Conservation (phyloP, 345 rosid genomes). For the Clausena lansium region DNA sequence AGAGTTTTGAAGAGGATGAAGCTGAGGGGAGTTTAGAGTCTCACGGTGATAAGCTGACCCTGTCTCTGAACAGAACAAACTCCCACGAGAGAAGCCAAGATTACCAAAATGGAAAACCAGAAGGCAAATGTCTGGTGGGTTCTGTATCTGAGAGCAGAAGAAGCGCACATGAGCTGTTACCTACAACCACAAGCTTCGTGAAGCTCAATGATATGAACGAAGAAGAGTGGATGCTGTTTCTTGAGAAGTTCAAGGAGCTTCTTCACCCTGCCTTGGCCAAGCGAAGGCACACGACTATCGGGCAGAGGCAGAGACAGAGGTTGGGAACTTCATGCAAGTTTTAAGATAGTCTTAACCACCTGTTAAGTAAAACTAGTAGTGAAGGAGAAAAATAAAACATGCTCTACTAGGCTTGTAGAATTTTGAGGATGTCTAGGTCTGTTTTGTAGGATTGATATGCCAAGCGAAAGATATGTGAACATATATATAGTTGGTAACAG, state of each 20-base stretch:
- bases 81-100: conserved; percentile 22
- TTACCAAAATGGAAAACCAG: conserved; percentile 18
- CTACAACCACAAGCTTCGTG: conserved; percentile 42
- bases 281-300: conserved; percentile 33
- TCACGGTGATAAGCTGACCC: conserved; percentile 14
- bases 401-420: background rate
- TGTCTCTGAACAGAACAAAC: conserved; percentile 22
- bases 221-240: conserved; percentile 45
- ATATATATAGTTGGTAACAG: background rate
- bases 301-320: conserved; percentile 56
- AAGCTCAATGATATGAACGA: conserved; percentile 49
- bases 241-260: conserved; percentile 53
- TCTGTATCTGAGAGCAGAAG: conserved; percentile 29
- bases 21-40: conserved; percentile 14
- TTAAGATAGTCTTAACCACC: conserved; percentile 24
- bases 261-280: conserved; percentile 44
- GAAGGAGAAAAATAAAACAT: conserved; percentile 6
- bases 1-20: conserved; percentile 29
- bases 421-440: background rate
- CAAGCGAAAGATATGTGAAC: background rate
- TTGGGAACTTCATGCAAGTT: conserved; percentile 72
- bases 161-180: conserved; percentile 50
- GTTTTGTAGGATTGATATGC: background rate
- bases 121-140: conserved; percentile 10
- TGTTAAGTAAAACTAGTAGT: background rate